Conservation (phyloP, 306 rosid species). For the Medicago arabica region DNA sequence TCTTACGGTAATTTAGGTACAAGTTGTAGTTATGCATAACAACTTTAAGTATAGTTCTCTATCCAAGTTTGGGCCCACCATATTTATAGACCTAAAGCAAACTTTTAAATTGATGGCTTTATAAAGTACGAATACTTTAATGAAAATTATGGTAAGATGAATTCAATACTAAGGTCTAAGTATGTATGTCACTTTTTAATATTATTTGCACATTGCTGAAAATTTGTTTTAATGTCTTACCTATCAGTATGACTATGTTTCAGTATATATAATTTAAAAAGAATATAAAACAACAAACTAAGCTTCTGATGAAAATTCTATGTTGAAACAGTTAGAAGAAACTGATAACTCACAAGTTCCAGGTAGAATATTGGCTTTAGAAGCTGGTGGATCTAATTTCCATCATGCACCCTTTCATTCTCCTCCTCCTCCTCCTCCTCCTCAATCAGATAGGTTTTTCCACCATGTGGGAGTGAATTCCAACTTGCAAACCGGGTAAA, state of each 20-base stretch:
- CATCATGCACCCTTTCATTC: conserved; percentile 43
- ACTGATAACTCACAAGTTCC: conserved; percentile 42
- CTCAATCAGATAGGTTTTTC: conserved; percentile 58
- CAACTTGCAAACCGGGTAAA: conserved; percentile 73
- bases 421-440: conserved; percentile 40
- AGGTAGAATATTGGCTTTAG: conserved; percentile 27
- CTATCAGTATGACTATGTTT: too few species aligned
- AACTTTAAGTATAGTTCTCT: too few species aligned
- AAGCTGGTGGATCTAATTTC: conserved; percentile 36
- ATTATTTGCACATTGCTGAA: too few species aligned
- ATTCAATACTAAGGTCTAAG: too few species aligned
- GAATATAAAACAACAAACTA: neutral
- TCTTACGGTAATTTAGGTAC: neutral
- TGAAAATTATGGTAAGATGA: too few species aligned
- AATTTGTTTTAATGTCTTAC: too few species aligned
- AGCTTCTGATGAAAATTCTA: conserved; percentile 6
- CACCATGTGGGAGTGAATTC: conserved; percentile 59
- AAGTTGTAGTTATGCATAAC: neutral
- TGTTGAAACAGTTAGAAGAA: conserved; percentile 69
- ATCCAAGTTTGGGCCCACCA: too few species aligned
- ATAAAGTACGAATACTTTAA: too few species aligned
- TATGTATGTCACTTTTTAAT: too few species aligned
- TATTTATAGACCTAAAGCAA: too few species aligned
- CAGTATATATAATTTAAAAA: too few species aligned
- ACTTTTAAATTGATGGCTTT: too few species aligned